These are phyloP conservation scores for Exophiala spinifera DNA, from an alignment of 2,329 filamentous ascomycete genomes.

Conservation along the genomic window DNA sequence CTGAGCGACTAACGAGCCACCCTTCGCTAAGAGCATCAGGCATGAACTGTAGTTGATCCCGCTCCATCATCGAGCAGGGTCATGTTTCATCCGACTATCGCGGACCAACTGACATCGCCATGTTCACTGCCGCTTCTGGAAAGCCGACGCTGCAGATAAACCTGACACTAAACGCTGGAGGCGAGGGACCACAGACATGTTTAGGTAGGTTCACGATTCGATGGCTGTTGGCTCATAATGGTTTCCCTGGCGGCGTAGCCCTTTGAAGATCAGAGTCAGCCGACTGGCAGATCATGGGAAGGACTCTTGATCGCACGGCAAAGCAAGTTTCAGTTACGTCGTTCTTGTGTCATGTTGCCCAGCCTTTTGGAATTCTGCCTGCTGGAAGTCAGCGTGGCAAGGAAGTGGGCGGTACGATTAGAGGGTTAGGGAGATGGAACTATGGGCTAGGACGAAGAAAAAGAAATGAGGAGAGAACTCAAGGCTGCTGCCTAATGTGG, in stretches of 20 bases:
- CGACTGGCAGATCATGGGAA: background rate
- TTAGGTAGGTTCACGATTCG: background rate
- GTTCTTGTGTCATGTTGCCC: too few species aligned
- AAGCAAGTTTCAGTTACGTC: too few species aligned
- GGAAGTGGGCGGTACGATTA: too few species aligned
- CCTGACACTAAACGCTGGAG: background rate
- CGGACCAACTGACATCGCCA: background rate
- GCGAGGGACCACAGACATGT: background rate
- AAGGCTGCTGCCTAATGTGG: too few species aligned
- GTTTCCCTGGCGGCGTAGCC: background rate
- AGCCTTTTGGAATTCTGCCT: too few species aligned
- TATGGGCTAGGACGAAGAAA: too few species aligned
- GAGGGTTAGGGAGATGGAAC: too few species aligned
- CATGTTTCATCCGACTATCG: constrained; percentile 5
- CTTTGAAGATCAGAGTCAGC: background rate
- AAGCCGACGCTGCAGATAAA: constrained; percentile 2
- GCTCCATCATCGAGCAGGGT: background rate
- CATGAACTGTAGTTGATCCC: background rate
- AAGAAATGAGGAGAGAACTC: too few species aligned
- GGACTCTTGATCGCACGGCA: too few species aligned
- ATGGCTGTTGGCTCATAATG: constrained; percentile 2
- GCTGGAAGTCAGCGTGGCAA: too few species aligned
- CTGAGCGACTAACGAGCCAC: background rate
- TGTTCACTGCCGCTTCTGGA: constrained; percentile 1
- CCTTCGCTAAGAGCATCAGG: background rate